Base-by-base conservation (phyloP, 345 rosid species). In the Hevea brasiliensis region DNA sequence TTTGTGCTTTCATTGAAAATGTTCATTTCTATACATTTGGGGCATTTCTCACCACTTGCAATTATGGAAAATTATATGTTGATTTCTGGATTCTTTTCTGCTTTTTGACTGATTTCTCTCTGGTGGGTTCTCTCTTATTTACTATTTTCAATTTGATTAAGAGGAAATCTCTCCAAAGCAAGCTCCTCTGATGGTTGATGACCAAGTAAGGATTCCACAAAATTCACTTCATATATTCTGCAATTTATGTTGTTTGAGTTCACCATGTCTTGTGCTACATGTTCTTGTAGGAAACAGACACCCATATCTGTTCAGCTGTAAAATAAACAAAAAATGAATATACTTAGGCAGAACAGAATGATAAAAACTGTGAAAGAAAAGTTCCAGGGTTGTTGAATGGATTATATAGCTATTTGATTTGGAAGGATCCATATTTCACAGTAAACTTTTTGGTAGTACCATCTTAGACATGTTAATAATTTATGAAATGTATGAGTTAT, bases 161-260 rank as follows among this genome's bases (percentile, higher is more conserved):
- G 37, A 32, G 4, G 37, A 32, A 32, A 32, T 4, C 37, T 32
- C 37, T 12, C 65, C 59, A 17, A 65, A 71, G 37, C 82, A 76
- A 67, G 70, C 78, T 75, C 61, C 55, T 3, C 59, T 40, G 32
- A 71, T 53, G 29, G 81, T 65, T 75, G 86, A 85, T 81, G 88
- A 84, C 68, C 81, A 61, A 60, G 94, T 88, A 79, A 78, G 86
- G 61, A 20, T 70, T 47, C 51, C 35, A 13, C n/a, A 32, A 27
- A 23, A 58, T 32, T 60, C 35, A 44, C 12, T 9, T 9, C 11
- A 21, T 27, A 32, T 2, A 32, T 10, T 65, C 4, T 32, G 37
- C 4, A 32, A 32, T 32, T 1, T 32, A 32, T 32, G 37, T 32
- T 32, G 37, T 32, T 32, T 32, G 37, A 32, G 37, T 32, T 32